A percentile compares a stretch with the other conserved stretches of the same genome.
These are phyloP conservation scores for Russula compacta DNA, from an alignment of 768 basidiomycete genomes.

Conservation along the genomic window DNA sequence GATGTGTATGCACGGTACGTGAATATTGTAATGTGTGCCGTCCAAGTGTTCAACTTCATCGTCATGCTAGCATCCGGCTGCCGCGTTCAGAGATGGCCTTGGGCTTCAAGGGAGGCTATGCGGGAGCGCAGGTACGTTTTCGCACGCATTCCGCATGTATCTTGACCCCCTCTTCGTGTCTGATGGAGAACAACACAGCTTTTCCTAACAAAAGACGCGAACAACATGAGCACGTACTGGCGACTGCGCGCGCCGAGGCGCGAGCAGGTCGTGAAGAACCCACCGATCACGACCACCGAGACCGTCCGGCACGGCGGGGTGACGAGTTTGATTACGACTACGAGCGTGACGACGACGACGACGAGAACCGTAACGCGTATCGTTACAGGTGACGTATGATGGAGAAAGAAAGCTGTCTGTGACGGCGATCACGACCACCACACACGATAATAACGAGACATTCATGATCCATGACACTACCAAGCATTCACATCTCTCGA, in stretches of 20 bases:
- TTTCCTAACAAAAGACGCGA: conserved; percentile 13
- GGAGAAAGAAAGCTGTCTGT: neutral
- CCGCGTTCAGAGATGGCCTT: conserved; percentile 15
- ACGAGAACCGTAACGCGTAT: conserved; percentile 17
- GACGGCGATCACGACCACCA: neutral
- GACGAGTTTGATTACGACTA: conserved; percentile 18
- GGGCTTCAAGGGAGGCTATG: conserved; percentile 8
- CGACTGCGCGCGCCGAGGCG: conserved; percentile 14
- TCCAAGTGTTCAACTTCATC: neutral
- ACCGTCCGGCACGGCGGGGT: conserved; percentile 6
- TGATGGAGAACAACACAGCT: conserved; percentile 2
- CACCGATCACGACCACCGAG: conserved; percentile 12
- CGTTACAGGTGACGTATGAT: conserved; percentile 13
- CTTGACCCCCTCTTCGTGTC: neutral
- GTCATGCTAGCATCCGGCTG: conserved; percentile 14
- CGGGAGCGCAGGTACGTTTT: conserved; percentile 15
- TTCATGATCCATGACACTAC: neutral
- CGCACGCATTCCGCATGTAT: neutral
- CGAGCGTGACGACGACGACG: conserved; percentile 17
- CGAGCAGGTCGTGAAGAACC: conserved; percentile 18
- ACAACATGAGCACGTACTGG: conserved; percentile 16
- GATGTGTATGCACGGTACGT: conserved; percentile 17
- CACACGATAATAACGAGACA: neutral
- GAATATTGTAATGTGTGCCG: neutral
- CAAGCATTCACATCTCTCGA: neutral